Conservation (phyloP, 1,284 basidiomycete genomes). For the Trichosporon faecale region DNA sequence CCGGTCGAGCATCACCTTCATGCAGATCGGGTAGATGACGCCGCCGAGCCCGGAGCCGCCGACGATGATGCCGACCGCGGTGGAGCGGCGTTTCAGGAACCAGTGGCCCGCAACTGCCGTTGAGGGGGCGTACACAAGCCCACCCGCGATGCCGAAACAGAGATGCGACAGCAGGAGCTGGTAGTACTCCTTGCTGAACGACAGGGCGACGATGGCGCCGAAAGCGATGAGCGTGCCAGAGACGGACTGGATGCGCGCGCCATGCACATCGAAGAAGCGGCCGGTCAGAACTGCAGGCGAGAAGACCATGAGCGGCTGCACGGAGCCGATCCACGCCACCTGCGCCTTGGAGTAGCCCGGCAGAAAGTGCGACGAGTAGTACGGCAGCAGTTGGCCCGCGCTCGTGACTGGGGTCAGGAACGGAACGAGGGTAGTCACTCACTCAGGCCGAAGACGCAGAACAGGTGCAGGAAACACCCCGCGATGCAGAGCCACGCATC, state of each 20-base stretch:
- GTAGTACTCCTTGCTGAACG: slow-evolving; percentile 47
- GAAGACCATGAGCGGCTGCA: slow-evolving; percentile 28
- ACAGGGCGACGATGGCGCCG: slow-evolving; percentile 35
- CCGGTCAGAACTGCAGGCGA: slow-evolving; percentile 25
- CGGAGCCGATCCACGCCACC: slow-evolving; percentile 26
- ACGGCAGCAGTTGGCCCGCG: slow-evolving; percentile 28
- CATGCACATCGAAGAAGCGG: slow-evolving; percentile 32
- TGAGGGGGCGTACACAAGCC: slow-evolving; percentile 42
- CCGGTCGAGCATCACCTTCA: slow-evolving; percentile 38
- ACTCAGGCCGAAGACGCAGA: slow-evolving; percentile 35
- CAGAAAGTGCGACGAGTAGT: slow-evolving; percentile 30
- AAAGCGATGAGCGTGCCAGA: slow-evolving; percentile 31
- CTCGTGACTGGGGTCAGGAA: slow-evolving; percentile 25
- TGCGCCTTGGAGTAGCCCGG: slow-evolving; percentile 14
- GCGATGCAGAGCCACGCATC: slow-evolving; percentile 33
- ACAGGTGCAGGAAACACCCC: slow-evolving; percentile 31
- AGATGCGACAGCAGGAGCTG: slow-evolving; percentile 48
- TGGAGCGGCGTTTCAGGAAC: slow-evolving; percentile 43
- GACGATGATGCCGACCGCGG: slow-evolving; percentile 46
- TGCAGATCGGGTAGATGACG: slow-evolving; percentile 45
- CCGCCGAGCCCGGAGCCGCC: slow-evolving; percentile 48
- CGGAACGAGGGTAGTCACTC: slow-evolving; percentile 27
- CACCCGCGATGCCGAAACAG: slow-evolving; percentile 40
- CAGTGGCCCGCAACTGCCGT: slow-evolving; percentile 49
- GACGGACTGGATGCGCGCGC: slow-evolving; percentile 21